phyloP scores from a whole-genome alignment of 208 protist species.

The Angomonas deanei region DNA sequence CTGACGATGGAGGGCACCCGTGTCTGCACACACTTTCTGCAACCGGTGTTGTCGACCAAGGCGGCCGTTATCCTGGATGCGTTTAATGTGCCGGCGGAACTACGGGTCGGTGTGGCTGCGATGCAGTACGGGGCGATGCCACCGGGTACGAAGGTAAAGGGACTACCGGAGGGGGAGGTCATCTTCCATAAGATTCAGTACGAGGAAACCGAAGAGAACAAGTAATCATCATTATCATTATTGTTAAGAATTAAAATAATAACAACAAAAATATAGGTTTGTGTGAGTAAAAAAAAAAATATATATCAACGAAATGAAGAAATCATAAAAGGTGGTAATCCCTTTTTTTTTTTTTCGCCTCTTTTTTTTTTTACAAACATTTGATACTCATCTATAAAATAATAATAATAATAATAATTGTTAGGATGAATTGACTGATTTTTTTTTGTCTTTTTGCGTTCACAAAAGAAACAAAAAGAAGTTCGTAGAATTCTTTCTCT shows the following conservation, averaged over 20 bases:
- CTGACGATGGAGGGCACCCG: constrained; percentile 87
- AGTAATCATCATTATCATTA: not conserved
- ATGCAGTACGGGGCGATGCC: constrained; percentile 63
- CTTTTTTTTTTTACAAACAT: constrained; percentile 10
- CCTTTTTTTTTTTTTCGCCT: constrained; percentile 1
- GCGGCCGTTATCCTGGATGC: constrained; percentile 76
- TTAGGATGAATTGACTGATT: constrained; percentile 5
- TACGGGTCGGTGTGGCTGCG: constrained; percentile 45
- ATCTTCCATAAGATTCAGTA: constrained; percentile 65
- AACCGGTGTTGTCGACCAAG: constrained; percentile 83
- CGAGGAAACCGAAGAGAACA: constrained; percentile 13
- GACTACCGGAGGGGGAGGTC: constrained; percentile 44
- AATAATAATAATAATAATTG: constrained; percentile 12
- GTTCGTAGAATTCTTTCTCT: not conserved
- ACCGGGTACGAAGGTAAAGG: constrained; percentile 51
- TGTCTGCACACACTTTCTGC: constrained; percentile 69
- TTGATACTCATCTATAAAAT: constrained; percentile 11
- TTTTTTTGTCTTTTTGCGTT: not conserved
- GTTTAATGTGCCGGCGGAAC: constrained; percentile 65
- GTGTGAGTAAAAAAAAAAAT: too few relatives aligned
- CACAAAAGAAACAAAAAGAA: not conserved
- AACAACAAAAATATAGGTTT: constrained; percentile 2
- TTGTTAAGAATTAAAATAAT: constrained; percentile 5
- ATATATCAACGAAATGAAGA: not conserved
- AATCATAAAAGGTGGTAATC: not conserved